These are phyloP conservation scores for Pseudozyma thailandica DNA, from an alignment of 1,284 basidiomycete species.

Conservation along the genomic window DNA sequence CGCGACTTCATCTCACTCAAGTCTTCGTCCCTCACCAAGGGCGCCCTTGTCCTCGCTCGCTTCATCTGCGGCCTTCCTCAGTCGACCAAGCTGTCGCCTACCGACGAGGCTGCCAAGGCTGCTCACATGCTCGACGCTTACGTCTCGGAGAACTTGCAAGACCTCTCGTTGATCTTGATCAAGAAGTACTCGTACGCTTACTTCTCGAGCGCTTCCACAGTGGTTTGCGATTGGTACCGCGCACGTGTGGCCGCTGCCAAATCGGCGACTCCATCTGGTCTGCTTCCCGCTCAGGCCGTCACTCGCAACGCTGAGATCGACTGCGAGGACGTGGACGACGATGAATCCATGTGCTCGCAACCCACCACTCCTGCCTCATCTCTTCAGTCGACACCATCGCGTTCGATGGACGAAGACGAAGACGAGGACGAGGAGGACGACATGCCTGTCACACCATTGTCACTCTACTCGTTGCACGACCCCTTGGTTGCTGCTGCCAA, in stretches of 20 bases:
- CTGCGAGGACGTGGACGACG: slow-evolving; percentile 50
- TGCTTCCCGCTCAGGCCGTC: slow-evolving; percentile 49
- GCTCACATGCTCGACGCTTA: slow-evolving; percentile 86
- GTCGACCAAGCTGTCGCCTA: slow-evolving; percentile 27
- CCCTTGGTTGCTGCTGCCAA: slow-evolving; percentile 50
- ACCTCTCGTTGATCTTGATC: slow-evolving; percentile 89
- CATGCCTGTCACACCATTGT: slow-evolving; percentile 66
- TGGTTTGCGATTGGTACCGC: slow-evolving; percentile 90
- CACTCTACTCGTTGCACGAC: slow-evolving; percentile 63
- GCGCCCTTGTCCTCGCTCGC: slow-evolving; percentile 86
- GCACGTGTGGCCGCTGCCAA: slow-evolving; percentile 31
- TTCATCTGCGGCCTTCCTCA: slow-evolving; percentile 73
- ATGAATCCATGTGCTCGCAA: slow-evolving; percentile 58
- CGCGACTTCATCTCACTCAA: slow-evolving; percentile 89
- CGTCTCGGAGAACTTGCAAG: slow-evolving; percentile 84
- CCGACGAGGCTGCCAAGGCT: slow-evolving; percentile 43
- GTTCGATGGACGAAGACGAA: slow-evolving; percentile 63
- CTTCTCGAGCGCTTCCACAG: slow-evolving; percentile 91
- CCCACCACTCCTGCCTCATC: slow-evolving; percentile 58
- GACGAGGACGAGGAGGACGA: slow-evolving; percentile 66
- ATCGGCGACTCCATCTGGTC: slow-evolving; percentile 25
- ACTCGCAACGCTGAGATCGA: slow-evolving; percentile 33
- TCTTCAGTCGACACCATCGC: slow-evolving; percentile 63
- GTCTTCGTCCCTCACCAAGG: slow-evolving; percentile 86
- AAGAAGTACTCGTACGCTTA: slow-evolving; percentile 97